Conservation (phyloP, 1,284 basidiomycete genomes). For the Tilletia setariae region DNA sequence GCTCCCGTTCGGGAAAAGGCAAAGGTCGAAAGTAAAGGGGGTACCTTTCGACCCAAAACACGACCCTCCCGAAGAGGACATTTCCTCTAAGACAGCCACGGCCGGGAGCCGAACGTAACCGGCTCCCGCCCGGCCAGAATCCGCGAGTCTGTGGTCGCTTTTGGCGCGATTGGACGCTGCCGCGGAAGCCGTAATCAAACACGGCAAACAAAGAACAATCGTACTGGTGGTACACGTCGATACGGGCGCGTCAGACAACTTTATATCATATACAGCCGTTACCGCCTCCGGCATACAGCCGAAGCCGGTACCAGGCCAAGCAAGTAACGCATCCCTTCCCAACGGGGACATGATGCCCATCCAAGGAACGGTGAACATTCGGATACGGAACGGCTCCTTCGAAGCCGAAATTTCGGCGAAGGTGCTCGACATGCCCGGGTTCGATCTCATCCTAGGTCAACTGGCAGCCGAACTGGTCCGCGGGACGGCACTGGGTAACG, state of each 20-base stretch:
- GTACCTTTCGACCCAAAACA: neutral
- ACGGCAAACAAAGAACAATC: neutral
- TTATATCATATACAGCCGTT: neutral
- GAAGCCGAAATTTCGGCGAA: neutral
- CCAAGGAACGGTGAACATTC: neutral
- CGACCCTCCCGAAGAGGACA: neutral
- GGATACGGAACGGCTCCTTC: neutral
- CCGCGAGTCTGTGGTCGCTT: neutral
- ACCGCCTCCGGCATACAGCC: neutral
- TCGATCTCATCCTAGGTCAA: neutral
- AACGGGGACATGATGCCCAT: neutral
- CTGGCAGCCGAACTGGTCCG: neutral
- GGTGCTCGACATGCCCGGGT: neutral
- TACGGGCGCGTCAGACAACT: neutral
- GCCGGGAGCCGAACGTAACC: too few species aligned
- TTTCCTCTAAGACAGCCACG: too few species aligned
- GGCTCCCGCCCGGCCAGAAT: too few species aligned
- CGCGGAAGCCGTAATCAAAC: neutral
- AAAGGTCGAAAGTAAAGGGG: neutral
- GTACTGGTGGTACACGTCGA: neutral
- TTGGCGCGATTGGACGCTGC: neutral
- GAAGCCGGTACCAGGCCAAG: neutral
- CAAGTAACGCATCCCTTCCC: neutral
- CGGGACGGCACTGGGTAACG: neutral
- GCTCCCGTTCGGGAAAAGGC: neutral